Conservation (phyloP, 305 asterid genomes). For the Fraxinus floribunda region DNA sequence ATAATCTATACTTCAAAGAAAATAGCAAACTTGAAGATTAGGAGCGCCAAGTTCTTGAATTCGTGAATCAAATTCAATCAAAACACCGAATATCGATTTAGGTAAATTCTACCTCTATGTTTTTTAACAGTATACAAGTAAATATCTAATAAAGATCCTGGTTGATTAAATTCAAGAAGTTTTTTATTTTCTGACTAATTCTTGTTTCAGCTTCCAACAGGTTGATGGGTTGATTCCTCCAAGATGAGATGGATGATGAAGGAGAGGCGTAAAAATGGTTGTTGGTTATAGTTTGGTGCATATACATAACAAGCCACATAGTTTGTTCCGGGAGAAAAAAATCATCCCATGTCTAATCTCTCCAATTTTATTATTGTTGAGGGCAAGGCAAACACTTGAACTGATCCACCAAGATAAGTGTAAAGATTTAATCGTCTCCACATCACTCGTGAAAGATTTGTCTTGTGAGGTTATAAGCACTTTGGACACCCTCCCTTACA, state of each 20-base stretch:
- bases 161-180: background rate
- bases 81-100: background rate
- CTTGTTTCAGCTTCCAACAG: background rate
- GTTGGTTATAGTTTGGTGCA: conserved; percentile 68
- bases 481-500: background rate
- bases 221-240: conserved; percentile 67
- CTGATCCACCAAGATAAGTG: too few relatives aligned
- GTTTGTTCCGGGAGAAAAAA: conserved; percentile 55
- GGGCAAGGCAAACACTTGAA: background rate
- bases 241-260: conserved; percentile 59
- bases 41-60: too few relatives aligned
- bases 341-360: conserved; percentile 32
- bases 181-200: background rate
- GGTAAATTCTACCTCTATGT: background rate
- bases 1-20: too few relatives aligned
- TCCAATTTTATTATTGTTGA: conserved; percentile 20
- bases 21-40: too few relatives aligned
- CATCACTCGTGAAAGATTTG: too few relatives aligned
- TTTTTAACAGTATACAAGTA: background rate
- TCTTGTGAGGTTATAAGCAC: too few relatives aligned
- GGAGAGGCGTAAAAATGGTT: conserved; percentile 49
- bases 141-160: background rate
- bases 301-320: conserved; percentile 42
- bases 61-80: too few relatives aligned
- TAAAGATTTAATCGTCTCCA: too few relatives aligned